Conservation (phyloP, 2,329 filamentous ascomycete species). For the Pseudocercospora pini-densiflorae region DNA sequence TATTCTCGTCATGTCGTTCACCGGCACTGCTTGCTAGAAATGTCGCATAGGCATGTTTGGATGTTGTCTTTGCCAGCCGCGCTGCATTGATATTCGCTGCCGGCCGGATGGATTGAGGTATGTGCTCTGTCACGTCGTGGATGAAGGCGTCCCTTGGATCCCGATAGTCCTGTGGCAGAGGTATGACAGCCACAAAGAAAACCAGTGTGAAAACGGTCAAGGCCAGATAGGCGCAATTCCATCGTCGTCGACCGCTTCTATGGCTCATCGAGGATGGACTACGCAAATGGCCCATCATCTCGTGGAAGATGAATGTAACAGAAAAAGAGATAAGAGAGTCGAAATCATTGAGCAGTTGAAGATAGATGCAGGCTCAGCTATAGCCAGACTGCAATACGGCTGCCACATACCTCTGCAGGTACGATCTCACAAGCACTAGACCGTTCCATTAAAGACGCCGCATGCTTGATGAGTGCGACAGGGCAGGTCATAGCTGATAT, state of each 20-base stretch:
- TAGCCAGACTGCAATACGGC: not conserved
- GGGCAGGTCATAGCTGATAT: not conserved
- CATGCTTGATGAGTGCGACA: too few species aligned
- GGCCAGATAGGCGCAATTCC: not conserved
- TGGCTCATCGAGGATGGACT: constrained; percentile 6
- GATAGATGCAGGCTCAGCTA: not conserved
- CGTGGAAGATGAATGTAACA: too few species aligned
- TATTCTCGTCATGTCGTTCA: constrained; percentile 23
- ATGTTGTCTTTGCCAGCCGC: not conserved
- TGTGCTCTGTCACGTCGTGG: constrained; percentile 22
- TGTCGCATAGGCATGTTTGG: constrained; percentile 37
- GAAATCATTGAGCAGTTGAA: not conserved
- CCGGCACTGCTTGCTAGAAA: constrained; percentile 30
- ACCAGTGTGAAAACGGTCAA: not conserved
- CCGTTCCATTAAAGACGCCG: not conserved
- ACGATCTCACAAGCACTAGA: not conserved
- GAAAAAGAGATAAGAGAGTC: not conserved
- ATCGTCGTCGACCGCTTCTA: constrained; percentile 1
- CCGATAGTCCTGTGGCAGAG: constrained; percentile 22
- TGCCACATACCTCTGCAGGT: not conserved
- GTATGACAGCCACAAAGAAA: constrained; percentile 10
- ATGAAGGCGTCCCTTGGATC: constrained; percentile 21
- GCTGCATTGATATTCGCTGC: not conserved
- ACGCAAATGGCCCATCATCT: constrained; percentile 3
- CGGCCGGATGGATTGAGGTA: not conserved